Evolutionary conservation across 768 basidiomycete species (phyloP).

Genomic region (Leucosporidium yakuticum): DNA sequence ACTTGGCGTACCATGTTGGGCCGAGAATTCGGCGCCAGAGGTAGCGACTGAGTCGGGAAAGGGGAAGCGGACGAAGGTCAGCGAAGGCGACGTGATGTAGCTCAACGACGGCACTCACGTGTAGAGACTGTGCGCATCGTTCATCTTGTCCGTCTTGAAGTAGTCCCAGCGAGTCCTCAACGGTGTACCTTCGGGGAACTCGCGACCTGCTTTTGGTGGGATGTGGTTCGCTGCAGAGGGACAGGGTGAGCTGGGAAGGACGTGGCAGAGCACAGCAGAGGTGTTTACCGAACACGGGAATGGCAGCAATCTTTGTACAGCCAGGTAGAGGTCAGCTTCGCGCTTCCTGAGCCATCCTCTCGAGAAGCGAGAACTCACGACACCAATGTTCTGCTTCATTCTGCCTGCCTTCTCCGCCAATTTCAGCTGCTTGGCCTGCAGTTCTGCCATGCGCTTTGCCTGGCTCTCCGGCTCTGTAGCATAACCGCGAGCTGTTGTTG

Average conservation of each 20-base stretch:
- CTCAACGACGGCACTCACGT: slow-evolving; percentile 2
- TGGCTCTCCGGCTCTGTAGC: too few species aligned
- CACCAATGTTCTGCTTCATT: slow-evolving; percentile 29
- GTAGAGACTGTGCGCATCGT: slow-evolving; percentile 5
- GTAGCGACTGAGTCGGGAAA: slow-evolving; percentile 4
- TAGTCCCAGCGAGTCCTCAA: slow-evolving; percentile 3
- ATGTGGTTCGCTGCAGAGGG: slow-evolving; percentile 27
- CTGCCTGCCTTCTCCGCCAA: slow-evolving; percentile 31
- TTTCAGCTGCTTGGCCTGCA: slow-evolving; percentile 26
- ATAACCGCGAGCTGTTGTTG: too few species aligned
- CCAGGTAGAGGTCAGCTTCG: background rate
- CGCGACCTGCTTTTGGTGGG: slow-evolving; percentile 15
- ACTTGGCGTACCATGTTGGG: slow-evolving; percentile 19
- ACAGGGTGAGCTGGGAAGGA: background rate
- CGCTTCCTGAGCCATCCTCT: too few species aligned
- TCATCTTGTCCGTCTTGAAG: slow-evolving; percentile 7
- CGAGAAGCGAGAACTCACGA: slow-evolving; percentile 11
- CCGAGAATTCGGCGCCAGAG: slow-evolving; percentile 22
- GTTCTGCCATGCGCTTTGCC: background rate
- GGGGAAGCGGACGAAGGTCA: background rate
- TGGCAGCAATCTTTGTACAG: slow-evolving; percentile 4
- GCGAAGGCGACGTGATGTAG: background rate
- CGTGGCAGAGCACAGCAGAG: too few species aligned
- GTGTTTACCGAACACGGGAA: slow-evolving; percentile 23
- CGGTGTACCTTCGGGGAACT: background rate